These are phyloP conservation scores for Pythium oligandrum DNA, from an alignment of 352 stramenopile species.

Conservation along the genomic window DNA sequence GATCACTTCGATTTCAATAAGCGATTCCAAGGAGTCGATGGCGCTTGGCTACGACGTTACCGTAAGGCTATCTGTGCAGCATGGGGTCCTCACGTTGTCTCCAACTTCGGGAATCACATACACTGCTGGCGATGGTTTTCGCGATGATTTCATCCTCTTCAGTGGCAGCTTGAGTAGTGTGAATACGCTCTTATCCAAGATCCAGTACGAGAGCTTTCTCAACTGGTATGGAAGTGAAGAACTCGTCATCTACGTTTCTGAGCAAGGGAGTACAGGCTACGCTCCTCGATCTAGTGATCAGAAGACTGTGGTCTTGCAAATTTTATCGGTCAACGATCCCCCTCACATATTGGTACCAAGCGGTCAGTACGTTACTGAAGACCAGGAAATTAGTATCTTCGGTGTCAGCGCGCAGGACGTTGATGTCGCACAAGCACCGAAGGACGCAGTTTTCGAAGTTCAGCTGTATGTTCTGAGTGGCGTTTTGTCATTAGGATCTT, in stretches of 20 bases:
- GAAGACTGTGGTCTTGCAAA: constrained; percentile 26
- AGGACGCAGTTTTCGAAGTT: constrained; percentile 49
- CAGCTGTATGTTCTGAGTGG: constrained; percentile 54
- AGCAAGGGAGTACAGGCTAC: constrained; percentile 66
- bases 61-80: constrained; percentile 46
- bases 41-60: constrained; percentile 57
- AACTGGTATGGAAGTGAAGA: constrained; percentile 75
- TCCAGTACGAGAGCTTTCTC: constrained; percentile 56
- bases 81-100: constrained; percentile 47
- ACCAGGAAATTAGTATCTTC: constrained; percentile 61
- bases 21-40: constrained; percentile 44
- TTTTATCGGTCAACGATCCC: constrained; percentile 59
- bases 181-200: constrained; percentile 38
- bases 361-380: constrained; percentile 47
- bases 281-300: constrained; percentile 29
- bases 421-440: constrained; percentile 27
- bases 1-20: constrained; percentile 38
- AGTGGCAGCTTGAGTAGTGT: constrained; percentile 55
- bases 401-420: constrained; percentile 57
- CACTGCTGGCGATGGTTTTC: constrained; percentile 34
- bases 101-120: constrained; percentile 63
- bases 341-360: constrained; percentile 48
- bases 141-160: constrained; percentile 58
- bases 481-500: constrained; percentile 31
- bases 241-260: constrained; percentile 44